phyloP scores from a whole-genome alignment of 768 basidiomycete species.

The Strobilomyces confusus region DNA sequence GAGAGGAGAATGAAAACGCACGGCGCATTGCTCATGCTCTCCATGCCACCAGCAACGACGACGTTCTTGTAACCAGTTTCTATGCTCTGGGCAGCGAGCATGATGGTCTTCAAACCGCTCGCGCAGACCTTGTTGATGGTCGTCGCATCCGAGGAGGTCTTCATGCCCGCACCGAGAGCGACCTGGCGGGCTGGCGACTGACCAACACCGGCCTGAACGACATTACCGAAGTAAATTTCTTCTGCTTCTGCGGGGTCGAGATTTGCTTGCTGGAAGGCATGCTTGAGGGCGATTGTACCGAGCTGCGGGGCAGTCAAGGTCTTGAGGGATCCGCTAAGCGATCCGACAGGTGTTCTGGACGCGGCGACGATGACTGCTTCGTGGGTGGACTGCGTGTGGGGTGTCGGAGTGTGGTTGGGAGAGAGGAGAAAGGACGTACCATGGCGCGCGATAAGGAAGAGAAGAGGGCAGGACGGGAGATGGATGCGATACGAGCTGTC shows the following conservation, averaged over 20 bases:
- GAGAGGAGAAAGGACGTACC: constrained; percentile 34
- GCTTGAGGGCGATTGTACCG: constrained; percentile 84
- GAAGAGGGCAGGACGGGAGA: constrained; percentile 37
- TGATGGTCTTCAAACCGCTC: constrained; percentile 93
- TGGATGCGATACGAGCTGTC: constrained; percentile 37
- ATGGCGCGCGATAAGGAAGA: constrained; percentile 41
- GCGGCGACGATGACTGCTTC: constrained; percentile 94
- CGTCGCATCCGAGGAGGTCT: constrained; percentile 85
- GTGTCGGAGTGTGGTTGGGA: neutral
- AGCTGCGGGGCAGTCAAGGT: constrained; percentile 87
- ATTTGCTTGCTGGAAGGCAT: constrained; percentile 76
- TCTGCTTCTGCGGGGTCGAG: constrained; percentile 83
- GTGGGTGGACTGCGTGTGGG: constrained; percentile 40
- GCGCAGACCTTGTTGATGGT: constrained; percentile 99
- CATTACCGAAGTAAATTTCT: constrained; percentile 97
- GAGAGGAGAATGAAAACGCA: constrained; percentile 42
- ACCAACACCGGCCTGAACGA: constrained; percentile 95
- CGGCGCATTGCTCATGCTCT: constrained; percentile 99
- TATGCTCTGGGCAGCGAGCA: constrained; percentile 89
- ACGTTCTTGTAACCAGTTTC: constrained; percentile 80
- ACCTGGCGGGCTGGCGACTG: constrained; percentile 99
- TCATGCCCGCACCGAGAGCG: constrained; percentile 85
- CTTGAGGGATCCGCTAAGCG: constrained; percentile 88
- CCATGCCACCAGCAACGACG: constrained; percentile 96
- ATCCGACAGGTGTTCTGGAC: constrained; percentile 90